Base-by-base conservation (phyloP, 345 rosid genomes). In the Toxicodendron radicans region DNA sequence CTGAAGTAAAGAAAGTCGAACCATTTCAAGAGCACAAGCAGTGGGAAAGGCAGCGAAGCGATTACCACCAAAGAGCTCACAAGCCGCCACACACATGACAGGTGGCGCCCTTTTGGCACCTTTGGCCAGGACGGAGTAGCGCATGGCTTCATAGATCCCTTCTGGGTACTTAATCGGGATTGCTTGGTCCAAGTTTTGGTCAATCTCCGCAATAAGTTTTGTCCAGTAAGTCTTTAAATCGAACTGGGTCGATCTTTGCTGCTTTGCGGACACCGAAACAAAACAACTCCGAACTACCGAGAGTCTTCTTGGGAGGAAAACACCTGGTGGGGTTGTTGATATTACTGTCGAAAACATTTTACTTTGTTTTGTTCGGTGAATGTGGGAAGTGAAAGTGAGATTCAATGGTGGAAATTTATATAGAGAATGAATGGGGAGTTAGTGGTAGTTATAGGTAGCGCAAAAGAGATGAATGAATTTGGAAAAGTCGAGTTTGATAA, bases 1-100 rank as follows among this genome's bases (percentile, higher is more conserved):
- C 12, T 2, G 5, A 70, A 8, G 7, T 5, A 10, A 20, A 61
- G n/a, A 30, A 23, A 16, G 10, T 9, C 56, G 32, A 69, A 95
- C 98, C 99, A 95, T 95, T 87, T 95, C 98, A 63, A 93, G 97
- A 74, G 98, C 98, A 75, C 98, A 93, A 1, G 98, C 97, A 30
- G 99, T 95, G 51, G 99, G 99, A 82, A 91, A 95, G 59, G 94
- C 96, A 41, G 96, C 96, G 72, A 77, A 78, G 58, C 99, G 97
- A 72, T 84, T 32, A 53, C 85, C 94, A 14, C 96, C 99, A 70
- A 95, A 70, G 77, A 95, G 98, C 84, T 93, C 98, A 58, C 90
- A 95, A 58, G 96, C 88, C 0, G 97, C 94, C 2, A 95, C 85
- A 63, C 99, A 95, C 99, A 95, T 93, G 27, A 95, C 94, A 0